Evolutionary conservation across 2,329 filamentous ascomycete genomes (phyloP), one percentile per base, ranked within the genome.

Genomic region (Xylaria multiplex): DNA sequence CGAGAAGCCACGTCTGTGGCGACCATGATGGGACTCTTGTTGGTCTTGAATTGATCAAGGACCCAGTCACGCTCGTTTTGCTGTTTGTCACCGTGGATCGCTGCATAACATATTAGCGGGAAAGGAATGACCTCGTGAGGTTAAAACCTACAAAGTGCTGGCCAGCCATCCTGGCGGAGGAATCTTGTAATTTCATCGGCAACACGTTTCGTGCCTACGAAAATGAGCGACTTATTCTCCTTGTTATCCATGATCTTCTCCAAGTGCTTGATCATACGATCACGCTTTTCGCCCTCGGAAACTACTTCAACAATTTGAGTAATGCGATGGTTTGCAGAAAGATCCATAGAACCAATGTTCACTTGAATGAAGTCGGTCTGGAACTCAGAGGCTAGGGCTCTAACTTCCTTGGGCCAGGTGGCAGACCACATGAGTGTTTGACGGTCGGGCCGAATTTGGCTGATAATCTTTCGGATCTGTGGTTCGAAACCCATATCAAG

Each of bases 401-500:
- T 93, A 74, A 99, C 95, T 81, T 98, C 95, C 87, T 97, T 97
- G 77, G 96, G 96, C 94, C 96, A 99, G 6, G 96, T 99, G 74
- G 96, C 96, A 67, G 96, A 99, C 93, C 95, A 99, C 93, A 99
- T 97, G 85, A 96, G 96, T 69, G 96, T 99, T 82, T 99, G 96
- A 86, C 96, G 91, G 80, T 99, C 96, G 60, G 96, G 96, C 74
- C 96, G 93, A 81, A 98, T 98, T 84, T 99, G 96, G 70, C 91
- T 88, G 74, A 99, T 94, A 72, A 99, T 98, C 86, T 98, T 98
- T 85, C 96, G 93, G 76, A 99, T 98, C 81, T 98, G 96, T 72
- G 96, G 96, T 84, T 99, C 96, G 83, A 99, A 98, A 89, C 96
- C 96, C 96, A 99, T 99, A 84, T 99, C 96, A 79, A 99, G 87